These are phyloP conservation scores for Aspergillus bertholletiae DNA, from an alignment of 495 filamentous ascomycete species.

Conservation along the genomic window DNA sequence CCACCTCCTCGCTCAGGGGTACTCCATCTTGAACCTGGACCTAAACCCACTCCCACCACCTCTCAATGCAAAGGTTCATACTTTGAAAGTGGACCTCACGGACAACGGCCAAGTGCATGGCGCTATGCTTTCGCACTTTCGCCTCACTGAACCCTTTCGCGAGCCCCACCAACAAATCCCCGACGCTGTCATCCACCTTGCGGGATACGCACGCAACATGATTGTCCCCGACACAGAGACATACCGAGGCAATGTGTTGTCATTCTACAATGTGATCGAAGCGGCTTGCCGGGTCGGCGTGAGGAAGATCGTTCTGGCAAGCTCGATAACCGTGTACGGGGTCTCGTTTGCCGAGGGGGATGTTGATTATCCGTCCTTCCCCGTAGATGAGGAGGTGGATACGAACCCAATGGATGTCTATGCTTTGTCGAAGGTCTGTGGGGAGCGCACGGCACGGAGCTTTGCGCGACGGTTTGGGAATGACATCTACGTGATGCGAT, in stretches of 20 bases:
- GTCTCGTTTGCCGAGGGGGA: conserved; percentile 57
- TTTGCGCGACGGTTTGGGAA: conserved; percentile 51
- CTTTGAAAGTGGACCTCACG: conserved; percentile 55
- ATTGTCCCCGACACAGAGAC: conserved; percentile 58
- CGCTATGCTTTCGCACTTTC: conserved; percentile 54
- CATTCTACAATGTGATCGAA: conserved; percentile 60
- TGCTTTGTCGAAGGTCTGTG: conserved; percentile 57
- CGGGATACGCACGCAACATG: conserved; percentile 58
- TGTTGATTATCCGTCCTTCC: conserved; percentile 52
- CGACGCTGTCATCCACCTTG: conserved; percentile 61
- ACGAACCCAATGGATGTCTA: conserved; percentile 55
- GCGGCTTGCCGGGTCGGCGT: conserved; percentile 56
- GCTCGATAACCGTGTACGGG: conserved; percentile 55
- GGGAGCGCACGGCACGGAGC: conserved; percentile 51
- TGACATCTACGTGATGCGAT: conserved; percentile 58
- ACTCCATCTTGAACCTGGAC: conserved; percentile 58
- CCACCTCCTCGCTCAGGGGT: conserved; percentile 48
- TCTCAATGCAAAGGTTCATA: conserved; percentile 46
- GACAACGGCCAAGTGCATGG: conserved; percentile 58
- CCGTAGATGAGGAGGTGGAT: conserved; percentile 53
- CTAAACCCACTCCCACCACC: conserved; percentile 37
- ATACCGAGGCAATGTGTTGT: conserved; percentile 50
- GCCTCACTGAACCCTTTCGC: conserved; percentile 45
- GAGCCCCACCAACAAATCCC: conserved; percentile 36
- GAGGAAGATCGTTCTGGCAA: conserved; percentile 58